phyloP scores from a whole-genome alignment of 1,284 basidiomycete species.

The Serendipita sp. region DNA sequence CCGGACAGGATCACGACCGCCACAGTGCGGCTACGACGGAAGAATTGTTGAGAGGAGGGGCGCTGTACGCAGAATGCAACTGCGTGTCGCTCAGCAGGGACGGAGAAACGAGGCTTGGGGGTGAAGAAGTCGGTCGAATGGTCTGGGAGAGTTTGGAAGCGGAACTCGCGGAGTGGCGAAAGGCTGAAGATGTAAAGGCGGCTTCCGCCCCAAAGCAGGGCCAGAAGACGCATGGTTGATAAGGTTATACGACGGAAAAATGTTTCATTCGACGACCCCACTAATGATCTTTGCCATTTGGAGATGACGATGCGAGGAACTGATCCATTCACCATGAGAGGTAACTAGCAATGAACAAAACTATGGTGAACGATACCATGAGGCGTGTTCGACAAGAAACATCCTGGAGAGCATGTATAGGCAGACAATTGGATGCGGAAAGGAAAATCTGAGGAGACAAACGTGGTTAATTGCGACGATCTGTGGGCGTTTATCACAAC shows the following conservation, averaged over 20 bases:
- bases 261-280: neutral
- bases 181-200: conserved; percentile 18
- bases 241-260: neutral
- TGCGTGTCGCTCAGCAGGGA: conserved; percentile 44
- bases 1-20: conserved; percentile 8
- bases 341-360: neutral
- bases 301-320: neutral
- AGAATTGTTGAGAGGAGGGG: conserved; percentile 57
- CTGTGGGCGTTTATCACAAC: neutral
- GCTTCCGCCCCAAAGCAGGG: neutral
- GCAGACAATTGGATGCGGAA: neutral
- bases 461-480: neutral
- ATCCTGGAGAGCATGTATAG: neutral
- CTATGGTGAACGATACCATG: no score
- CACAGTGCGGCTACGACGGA: conserved; percentile 19
- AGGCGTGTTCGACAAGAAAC: neutral
- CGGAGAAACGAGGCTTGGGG: conserved; percentile 40
- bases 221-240: neutral
- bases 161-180: conserved; percentile 49
- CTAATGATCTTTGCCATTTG: neutral
- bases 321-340: neutral
- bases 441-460: neutral
- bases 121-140: conserved; percentile 44
- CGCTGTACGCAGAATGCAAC: conserved; percentile 59
- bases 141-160: conserved; percentile 63